phyloP scores from a whole-genome alignment of 1,139 yeast species.

The Chernovozyma aurita region DNA sequence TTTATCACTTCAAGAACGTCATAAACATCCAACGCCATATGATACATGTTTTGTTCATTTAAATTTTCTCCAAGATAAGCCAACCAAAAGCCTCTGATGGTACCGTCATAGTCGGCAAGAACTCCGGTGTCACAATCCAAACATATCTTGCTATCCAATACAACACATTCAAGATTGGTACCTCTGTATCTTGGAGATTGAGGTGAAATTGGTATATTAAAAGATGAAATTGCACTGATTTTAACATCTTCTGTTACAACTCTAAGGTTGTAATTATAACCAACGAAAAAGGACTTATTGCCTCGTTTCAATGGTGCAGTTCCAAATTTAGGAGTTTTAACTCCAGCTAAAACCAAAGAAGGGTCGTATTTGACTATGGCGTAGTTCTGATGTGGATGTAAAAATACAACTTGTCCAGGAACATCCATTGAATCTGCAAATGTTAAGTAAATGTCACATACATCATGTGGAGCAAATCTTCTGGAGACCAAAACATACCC shows the following conservation, averaged over 20 bases:
- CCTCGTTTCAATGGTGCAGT: constrained; percentile 64
- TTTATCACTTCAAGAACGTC: constrained; percentile 58
- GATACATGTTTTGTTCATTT: constrained; percentile 46
- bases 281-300: constrained; percentile 70
- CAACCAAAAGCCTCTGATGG: constrained; percentile 79
- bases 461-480: constrained; percentile 76
- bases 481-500: constrained; percentile 83
- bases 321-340: constrained; percentile 60
- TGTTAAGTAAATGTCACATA: constrained; percentile 72
- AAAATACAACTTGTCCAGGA: constrained; percentile 75
- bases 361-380: constrained; percentile 86
- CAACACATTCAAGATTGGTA: constrained; percentile 72
- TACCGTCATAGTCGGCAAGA: constrained; percentile 73
- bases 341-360: constrained; percentile 39
- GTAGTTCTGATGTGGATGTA: constrained; percentile 87
- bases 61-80: constrained; percentile 69
- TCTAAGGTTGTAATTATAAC: constrained; percentile 69
- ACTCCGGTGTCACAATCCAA: constrained; percentile 80
- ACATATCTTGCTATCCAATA: constrained; percentile 69
- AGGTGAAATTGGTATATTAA: constrained; percentile 67
- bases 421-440: constrained; percentile 84
- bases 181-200: constrained; percentile 80
- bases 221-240: constrained; percentile 71
- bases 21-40: constrained; percentile 77
- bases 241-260: constrained; percentile 72